Conservation (phyloP, 257 asterid species). For the Penstemon newberryi region DNA sequence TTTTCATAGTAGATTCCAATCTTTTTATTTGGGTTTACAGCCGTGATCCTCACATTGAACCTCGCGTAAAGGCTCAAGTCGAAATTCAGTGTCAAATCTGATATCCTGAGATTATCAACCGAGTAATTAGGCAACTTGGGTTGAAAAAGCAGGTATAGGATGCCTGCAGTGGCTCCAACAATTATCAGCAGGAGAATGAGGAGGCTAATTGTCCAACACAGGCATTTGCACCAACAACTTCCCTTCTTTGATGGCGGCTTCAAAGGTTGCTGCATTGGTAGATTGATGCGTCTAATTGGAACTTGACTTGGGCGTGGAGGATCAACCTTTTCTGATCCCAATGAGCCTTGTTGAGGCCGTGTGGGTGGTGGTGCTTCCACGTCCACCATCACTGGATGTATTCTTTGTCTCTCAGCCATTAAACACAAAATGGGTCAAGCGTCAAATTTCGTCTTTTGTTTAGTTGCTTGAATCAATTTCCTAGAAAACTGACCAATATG, state of each 20-base stretch:
- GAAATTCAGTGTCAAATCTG: constrained; percentile 66
- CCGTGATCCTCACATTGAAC: constrained; percentile 71
- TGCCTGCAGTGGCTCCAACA: constrained; percentile 60
- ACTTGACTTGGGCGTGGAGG: constrained; percentile 31
- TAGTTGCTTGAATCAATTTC: neutral
- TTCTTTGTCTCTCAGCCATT: constrained; percentile 57
- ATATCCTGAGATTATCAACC: constrained; percentile 71
- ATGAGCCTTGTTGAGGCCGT: constrained; percentile 30
- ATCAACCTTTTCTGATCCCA: constrained; percentile 40
- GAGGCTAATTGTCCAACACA: constrained; percentile 75
- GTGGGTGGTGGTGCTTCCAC: constrained; percentile 47
- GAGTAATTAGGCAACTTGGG: constrained; percentile 87
- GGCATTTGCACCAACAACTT: constrained; percentile 63
- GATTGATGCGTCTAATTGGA: constrained; percentile 30
- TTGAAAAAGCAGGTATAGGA: constrained; percentile 62
- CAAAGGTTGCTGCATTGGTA: constrained; percentile 30
- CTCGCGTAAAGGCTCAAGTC: constrained; percentile 73
- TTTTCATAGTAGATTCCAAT: constrained; percentile 85
- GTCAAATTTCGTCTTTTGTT: neutral
- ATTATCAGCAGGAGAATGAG: constrained; percentile 55
- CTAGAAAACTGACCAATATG: neutral
- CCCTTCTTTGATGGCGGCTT: constrained; percentile 32
- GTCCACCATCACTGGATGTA: constrained; percentile 63
- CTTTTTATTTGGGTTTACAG: constrained; percentile 75
- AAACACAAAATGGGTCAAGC: neutral